Base-by-base conservation (phyloP, 2,329 filamentous ascomycete species). In the Aspergillus eucalypticola region DNA sequence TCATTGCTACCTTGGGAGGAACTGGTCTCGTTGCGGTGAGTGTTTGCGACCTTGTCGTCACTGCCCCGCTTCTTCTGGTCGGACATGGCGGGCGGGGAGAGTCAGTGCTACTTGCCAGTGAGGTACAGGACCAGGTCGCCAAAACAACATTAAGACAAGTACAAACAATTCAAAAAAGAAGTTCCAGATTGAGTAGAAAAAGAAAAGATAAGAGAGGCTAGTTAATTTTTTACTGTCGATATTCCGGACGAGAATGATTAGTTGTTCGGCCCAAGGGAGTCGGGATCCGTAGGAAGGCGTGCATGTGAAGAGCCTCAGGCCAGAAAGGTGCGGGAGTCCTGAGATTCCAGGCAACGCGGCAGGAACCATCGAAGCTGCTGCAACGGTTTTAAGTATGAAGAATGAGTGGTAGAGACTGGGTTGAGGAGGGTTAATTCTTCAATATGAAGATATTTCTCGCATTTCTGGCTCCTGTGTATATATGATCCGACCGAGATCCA, bases 61-160 rank as follows among this genome's bases (percentile, higher is more conserved):
- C 58, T 65, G 61, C 65, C 65, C 66, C 65, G 66, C 65, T 68
- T 67, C 64, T 63, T 49, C 39, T 64, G 52, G 59, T 66, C 51
- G 52, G 63, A 64, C 59, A 64, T 67, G 56, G 53, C 49, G 50
- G 54, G 56, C 29, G 59, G 60, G 56, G 59, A 29, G 41, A 59
- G 56, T 54, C 41, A 21, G 46, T 35, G 56, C 10, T 11, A 29
- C 44, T 59, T 21, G 53, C 46, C 58, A 52, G 29, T 32, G 25
- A 46, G 8, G 51, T 21, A n/a, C 46, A 5, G 51, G 15, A n/a
- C 46, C 25, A 29, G 46, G 25, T 50, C 46, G 46, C n/a, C 7
- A 32, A 27, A 32, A 27, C 46, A 50, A 32, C 46, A 32, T 27
- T 10, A 11, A 15, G 25, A 29, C 6, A 8, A n/a, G n/a, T n/a